Conservation (phyloP, 345 rosid species). For the Populus davidiana region DNA sequence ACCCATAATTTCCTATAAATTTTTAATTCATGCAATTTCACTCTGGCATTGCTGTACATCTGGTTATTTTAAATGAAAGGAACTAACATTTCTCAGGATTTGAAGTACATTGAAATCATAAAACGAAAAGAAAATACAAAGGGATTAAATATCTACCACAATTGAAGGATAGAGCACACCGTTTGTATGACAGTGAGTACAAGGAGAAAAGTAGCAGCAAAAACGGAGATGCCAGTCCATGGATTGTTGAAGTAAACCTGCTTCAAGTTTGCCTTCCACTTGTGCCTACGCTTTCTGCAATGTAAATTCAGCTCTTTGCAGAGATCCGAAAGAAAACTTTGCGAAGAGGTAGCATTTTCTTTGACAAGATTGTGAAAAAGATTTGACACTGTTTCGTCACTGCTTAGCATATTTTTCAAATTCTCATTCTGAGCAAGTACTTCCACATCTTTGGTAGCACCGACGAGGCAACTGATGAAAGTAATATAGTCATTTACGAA, state of each 20-base stretch:
- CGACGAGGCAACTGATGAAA: neutral
- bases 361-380: too few relatives aligned
- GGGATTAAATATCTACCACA: neutral
- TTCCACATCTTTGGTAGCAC: conserved; percentile 6
- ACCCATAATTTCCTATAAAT: too few relatives aligned
- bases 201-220: conserved; percentile 9
- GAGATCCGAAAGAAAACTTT: neutral
- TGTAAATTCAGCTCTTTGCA: neutral
- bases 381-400: neutral
- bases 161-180: neutral
- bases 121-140: too few relatives aligned
- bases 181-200: conserved; percentile 17
- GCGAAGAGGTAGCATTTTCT: fast-evolving
- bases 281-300: conserved; percentile 6
- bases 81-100: too few relatives aligned
- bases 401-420: neutral
- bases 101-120: too few relatives aligned
- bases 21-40: too few relatives aligned
- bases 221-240: conserved; percentile 18
- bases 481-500: neutral
- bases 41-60: too few relatives aligned
- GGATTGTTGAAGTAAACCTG: conserved; percentile 15
- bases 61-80: too few relatives aligned
- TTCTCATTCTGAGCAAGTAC: conserved; percentile 1
- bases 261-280: conserved; percentile 19